These are phyloP conservation scores for Guillardia theta DNA, from an alignment of 78 protist species.

Conservation along the genomic window DNA sequence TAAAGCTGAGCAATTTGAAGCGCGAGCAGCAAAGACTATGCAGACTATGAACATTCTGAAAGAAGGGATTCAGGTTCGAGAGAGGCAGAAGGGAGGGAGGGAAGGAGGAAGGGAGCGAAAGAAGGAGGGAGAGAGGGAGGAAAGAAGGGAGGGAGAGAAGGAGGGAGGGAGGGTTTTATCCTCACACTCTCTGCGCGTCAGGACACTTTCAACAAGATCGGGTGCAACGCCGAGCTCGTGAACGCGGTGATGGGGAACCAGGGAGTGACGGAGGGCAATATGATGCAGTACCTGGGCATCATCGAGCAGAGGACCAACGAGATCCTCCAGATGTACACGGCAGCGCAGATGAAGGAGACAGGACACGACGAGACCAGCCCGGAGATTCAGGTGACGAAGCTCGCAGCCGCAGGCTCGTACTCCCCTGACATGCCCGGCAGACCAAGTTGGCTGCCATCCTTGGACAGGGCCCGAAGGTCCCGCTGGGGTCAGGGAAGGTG, in stretches of 20 bases:
- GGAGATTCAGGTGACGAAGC: background rate
- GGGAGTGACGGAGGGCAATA: constrained; percentile 53
- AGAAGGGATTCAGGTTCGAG: constrained; percentile 22
- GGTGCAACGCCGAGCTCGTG: background rate
- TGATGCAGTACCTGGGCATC: constrained; percentile 55
- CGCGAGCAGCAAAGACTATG: constrained; percentile 3
- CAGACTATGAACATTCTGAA: constrained; percentile 41
- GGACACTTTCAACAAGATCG: constrained; percentile 21
- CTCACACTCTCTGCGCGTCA: too few species aligned
- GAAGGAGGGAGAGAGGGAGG: too few species aligned
- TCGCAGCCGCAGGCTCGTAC: background rate
- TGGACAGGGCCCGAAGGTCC: background rate
- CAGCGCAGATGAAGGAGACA: background rate
- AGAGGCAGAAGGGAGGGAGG: too few species aligned
- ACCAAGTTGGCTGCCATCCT: background rate
- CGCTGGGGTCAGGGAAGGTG: background rate
- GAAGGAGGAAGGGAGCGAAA: too few species aligned
- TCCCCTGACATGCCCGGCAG: too few species aligned
- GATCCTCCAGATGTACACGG: constrained; percentile 28
- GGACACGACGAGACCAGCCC: background rate
- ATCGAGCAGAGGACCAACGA: constrained; percentile 49
- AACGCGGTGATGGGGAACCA: constrained; percentile 41
- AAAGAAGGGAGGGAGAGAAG: too few species aligned
- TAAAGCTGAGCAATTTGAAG: constrained; percentile 47
- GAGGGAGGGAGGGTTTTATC: too few species aligned